These are phyloP conservation scores for Arthrocladium fulminans DNA, from an alignment of 2,329 filamentous ascomycete species.

Conservation along the genomic window DNA sequence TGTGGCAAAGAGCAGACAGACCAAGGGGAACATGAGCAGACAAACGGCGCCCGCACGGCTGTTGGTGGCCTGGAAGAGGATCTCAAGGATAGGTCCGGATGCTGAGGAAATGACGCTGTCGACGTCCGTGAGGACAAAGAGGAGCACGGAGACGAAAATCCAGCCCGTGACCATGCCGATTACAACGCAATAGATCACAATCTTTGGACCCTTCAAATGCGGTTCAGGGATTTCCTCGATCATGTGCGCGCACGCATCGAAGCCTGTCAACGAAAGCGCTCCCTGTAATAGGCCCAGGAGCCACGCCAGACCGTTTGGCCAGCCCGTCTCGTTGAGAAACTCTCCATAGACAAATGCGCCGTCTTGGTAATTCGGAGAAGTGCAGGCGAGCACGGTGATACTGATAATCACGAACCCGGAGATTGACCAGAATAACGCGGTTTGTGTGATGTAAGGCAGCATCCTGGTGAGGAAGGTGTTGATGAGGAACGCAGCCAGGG, in stretches of 20 bases:
- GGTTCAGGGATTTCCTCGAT: conserved; percentile 42
- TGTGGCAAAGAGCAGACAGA: conserved; percentile 43
- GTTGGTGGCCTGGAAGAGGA: conserved; percentile 53
- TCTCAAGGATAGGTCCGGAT: conserved; percentile 52
- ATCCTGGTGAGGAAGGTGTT: conserved; percentile 57
- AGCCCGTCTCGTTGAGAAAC: conserved; percentile 61
- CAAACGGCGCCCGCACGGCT: conserved; percentile 55
- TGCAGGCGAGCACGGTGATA: conserved; percentile 59
- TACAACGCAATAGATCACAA: conserved; percentile 56
- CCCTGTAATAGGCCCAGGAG: conserved; percentile 41
- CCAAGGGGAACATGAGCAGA: conserved; percentile 45
- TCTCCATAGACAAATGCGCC: conserved; percentile 46
- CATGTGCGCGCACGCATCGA: conserved; percentile 42
- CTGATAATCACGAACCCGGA: conserved; percentile 60
- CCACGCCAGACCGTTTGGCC: conserved; percentile 56
- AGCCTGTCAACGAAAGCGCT: conserved; percentile 34
- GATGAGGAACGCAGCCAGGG: conserved; percentile 51
- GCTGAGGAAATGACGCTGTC: conserved; percentile 46
- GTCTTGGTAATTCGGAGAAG: conserved; percentile 56
- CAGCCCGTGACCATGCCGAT: conserved; percentile 57
- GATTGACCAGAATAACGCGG: conserved; percentile 63
- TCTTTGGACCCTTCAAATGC: conserved; percentile 51
- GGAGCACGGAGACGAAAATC: conserved; percentile 52
- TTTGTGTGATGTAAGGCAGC: conserved; percentile 58
- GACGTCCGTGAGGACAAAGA: conserved; percentile 55